Conservation (phyloP, 2,329 filamentous ascomycete species). For the Aspergillus sergii region DNA sequence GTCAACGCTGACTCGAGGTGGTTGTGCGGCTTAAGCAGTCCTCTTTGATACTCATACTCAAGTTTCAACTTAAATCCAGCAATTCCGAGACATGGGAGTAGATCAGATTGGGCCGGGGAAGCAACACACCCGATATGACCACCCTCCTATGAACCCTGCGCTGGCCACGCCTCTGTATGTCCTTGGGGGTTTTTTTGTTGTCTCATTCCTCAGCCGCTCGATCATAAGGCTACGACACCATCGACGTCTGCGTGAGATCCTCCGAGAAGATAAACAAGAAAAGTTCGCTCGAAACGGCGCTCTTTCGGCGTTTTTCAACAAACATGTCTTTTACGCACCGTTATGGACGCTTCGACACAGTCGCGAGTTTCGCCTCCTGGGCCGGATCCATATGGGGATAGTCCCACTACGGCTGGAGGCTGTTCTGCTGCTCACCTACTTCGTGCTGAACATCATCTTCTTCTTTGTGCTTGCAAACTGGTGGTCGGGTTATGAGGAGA, state of each 20-base stretch:
- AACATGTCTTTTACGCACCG: conserved; percentile 59
- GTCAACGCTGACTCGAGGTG: neutral
- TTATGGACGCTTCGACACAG: conserved; percentile 73
- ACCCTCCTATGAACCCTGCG: conserved; percentile 35
- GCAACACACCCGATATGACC: conserved; percentile 23
- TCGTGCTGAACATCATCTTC: conserved; percentile 72
- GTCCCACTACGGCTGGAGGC: conserved; percentile 74
- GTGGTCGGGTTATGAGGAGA: conserved; percentile 31
- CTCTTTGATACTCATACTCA: conserved; percentile 1
- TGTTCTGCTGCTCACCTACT: conserved; percentile 66
- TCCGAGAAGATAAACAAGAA: conserved; percentile 25
- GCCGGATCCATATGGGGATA: conserved; percentile 69
- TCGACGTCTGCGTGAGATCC: conserved; percentile 24
- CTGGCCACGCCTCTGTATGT: conserved; percentile 36
- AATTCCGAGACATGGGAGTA: conserved; percentile 33
- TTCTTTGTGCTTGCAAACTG: conserved; percentile 50
- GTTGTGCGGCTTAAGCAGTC: conserved; percentile 6
- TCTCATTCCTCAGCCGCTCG: conserved; percentile 28
- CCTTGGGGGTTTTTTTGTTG: conserved; percentile 26
- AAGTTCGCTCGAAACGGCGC: conserved; percentile 19
- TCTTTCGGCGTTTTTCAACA: conserved; percentile 35
- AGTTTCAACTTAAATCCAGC: neutral
- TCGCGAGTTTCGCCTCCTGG: conserved; percentile 65
- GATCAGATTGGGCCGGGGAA: conserved; percentile 29
- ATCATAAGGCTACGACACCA: conserved; percentile 28